A percentile compares a stretch with the other conserved stretches of the same genome.
Evolutionary conservation across 2,329 filamentous ascomycete genomes (phyloP).

Genomic region (Incumbomyces lentus): DNA sequence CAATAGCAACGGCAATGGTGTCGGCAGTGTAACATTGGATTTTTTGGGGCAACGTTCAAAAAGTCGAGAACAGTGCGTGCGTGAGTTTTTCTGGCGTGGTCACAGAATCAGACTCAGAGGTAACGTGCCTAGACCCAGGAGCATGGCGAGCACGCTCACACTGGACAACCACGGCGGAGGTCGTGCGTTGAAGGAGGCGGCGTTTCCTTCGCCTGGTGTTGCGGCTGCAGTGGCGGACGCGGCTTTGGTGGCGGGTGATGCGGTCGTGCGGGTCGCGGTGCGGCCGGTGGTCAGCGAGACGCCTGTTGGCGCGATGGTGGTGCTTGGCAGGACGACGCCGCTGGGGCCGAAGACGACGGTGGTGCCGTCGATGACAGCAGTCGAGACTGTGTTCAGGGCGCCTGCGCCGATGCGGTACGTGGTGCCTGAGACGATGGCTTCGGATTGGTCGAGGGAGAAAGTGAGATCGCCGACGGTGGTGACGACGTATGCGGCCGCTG

Average conservation of each 20-base stretch:
- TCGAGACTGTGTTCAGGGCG: conserved; percentile 32
- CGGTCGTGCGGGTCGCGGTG: not conserved
- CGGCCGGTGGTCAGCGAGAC: not conserved
- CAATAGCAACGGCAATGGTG: too few species aligned
- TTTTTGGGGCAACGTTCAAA: too few species aligned
- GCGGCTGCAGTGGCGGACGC: not conserved
- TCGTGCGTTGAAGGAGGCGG: not conserved
- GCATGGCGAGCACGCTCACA: not conserved
- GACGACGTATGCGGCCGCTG: conserved; percentile 8
- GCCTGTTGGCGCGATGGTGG: conserved; percentile 25
- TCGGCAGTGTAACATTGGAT: too few species aligned
- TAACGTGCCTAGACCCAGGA: not conserved
- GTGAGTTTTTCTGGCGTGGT: too few species aligned
- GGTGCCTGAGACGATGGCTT: conserved; percentile 37
- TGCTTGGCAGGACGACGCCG: conserved; percentile 37
- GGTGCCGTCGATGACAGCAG: conserved; percentile 33
- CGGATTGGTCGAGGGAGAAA: conserved; percentile 18
- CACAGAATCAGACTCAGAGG: conserved; percentile 4
- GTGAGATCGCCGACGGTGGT: conserved; percentile 18
- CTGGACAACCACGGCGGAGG: not conserved
- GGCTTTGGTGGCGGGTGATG: not conserved
- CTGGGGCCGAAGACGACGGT: conserved; percentile 42
- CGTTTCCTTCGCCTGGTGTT: not conserved
- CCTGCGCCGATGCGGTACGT: conserved; percentile 44
- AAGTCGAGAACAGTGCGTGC: too few species aligned